These are phyloP conservation scores for Xerocomus brunneocitrinus DNA, from an alignment of 768 basidiomycete genomes.

Conservation along the genomic window DNA sequence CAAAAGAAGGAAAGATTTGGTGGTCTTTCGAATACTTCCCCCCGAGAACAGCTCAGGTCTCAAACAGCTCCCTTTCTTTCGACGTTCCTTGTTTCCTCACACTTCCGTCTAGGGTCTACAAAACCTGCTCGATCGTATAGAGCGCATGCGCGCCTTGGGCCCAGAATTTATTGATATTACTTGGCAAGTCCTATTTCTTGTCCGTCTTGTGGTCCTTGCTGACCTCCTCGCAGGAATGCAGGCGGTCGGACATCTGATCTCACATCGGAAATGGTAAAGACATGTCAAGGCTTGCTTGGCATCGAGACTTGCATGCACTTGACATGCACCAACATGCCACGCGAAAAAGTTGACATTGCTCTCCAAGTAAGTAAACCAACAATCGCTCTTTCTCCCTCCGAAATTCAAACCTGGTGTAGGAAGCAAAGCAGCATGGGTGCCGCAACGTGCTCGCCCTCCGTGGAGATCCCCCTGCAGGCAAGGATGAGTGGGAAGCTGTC, in stretches of 20 bases:
- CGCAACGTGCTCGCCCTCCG: conserved; percentile 91
- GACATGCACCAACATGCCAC: conserved; percentile 99
- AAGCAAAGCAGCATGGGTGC: conserved; percentile 85
- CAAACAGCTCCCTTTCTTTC: conserved; percentile 9
- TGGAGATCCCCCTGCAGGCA: conserved; percentile 86
- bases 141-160: conserved; percentile 91
- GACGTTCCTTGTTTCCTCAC: not conserved
- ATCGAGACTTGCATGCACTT: conserved; percentile 98
- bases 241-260: conserved; percentile 94
- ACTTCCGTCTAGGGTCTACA: conserved; percentile 43
- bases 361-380: conserved; percentile 57
- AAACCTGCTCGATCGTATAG: conserved; percentile 97
- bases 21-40: conserved; percentile 99
- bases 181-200: conserved; percentile 48
- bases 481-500: conserved; percentile 88
- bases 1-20: conserved; percentile 84
- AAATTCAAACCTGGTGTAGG: conserved; percentile 41
- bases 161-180: conserved; percentile 99
- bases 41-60: conserved; percentile 88
- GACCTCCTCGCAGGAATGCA: conserved; percentile 68
- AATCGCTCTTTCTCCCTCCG: not conserved
- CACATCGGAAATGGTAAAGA: conserved; percentile 91
- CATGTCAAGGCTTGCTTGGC: conserved; percentile 88
- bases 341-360: conserved; percentile 89
- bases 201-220: not conserved